A percentile compares a stretch with the other conserved stretches of the same genome.
phyloP scores from a whole-genome alignment of 148 eudicot genomes.

The Vaccinium corymbosum region DNA sequence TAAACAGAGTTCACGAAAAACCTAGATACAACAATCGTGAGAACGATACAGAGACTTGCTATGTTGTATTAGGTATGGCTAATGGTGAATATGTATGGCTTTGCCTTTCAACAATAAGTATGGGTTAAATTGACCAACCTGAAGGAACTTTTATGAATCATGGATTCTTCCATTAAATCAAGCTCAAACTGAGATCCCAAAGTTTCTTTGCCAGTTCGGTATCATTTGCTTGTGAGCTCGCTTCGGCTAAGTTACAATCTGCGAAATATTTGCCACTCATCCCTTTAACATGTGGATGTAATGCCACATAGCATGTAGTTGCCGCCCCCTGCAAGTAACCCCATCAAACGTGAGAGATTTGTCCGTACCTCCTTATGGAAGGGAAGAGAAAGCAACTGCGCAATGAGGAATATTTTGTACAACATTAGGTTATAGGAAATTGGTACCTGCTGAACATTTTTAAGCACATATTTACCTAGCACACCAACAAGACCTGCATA shows the following conservation, averaged over 20 bases:
- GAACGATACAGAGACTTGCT: too few species aligned
- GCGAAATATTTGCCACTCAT: conserved; percentile 51
- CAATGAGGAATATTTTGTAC: background rate
- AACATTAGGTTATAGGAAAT: too few species aligned
- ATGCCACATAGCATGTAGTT: conserved; percentile 75
- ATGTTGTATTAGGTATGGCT: too few species aligned
- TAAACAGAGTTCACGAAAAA: too few species aligned
- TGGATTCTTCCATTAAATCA: conserved; percentile 25
- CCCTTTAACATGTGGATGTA: conserved; percentile 59
- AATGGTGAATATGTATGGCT: background rate
- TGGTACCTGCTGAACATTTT: conserved; percentile 58
- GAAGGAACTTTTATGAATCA: background rate
- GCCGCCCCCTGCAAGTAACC: conserved; percentile 52
- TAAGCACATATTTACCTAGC: conserved; percentile 45
- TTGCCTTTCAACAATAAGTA: background rate
- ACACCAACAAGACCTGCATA: conserved; percentile 44
- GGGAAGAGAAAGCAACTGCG: too few species aligned
- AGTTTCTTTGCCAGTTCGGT: conserved; percentile 46
- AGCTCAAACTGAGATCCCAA: conserved; percentile 52
- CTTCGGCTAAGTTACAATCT: conserved; percentile 46
- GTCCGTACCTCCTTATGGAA: too few species aligned
- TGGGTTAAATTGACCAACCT: background rate
- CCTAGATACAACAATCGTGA: too few species aligned
- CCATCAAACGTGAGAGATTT: background rate
- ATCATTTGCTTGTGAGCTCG: conserved; percentile 41